phyloP scores from a whole-genome alignment of 2,329 filamentous ascomycete genomes.

The Pleochaeta shiraiana region DNA sequence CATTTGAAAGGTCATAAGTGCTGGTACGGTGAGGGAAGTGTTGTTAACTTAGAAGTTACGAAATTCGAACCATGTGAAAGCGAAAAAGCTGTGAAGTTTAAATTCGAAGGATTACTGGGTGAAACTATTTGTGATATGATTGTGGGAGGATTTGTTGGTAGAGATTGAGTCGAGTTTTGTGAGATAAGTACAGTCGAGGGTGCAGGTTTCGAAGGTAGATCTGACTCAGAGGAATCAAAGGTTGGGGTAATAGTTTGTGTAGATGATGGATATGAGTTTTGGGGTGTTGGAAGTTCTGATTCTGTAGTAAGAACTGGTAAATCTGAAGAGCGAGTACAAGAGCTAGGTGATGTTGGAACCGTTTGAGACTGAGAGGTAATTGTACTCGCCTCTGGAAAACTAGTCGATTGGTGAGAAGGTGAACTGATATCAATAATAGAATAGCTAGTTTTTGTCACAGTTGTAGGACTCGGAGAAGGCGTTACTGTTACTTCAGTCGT shows the following conservation, averaged over 20 bases:
- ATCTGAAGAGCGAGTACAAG: conserved; percentile 3
- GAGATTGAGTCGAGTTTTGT: background rate
- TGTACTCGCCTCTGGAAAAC: conserved; percentile 8
- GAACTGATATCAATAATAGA: conserved; percentile 15
- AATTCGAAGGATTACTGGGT: too few relatives aligned
- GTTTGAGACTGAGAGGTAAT: background rate
- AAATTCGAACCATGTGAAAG: too few relatives aligned
- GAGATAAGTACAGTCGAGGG: too few relatives aligned
- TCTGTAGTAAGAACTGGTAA: too few relatives aligned
- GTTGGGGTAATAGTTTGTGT: background rate
- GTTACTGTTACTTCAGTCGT: conserved; percentile 14
- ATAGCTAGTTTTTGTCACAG: conserved; percentile 12
- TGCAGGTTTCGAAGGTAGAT: too few relatives aligned
- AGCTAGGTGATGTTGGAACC: background rate
- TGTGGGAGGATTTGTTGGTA: background rate
- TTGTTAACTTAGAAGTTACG: too few relatives aligned
- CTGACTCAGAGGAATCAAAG: too few relatives aligned
- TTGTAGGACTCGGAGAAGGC: conserved; percentile 7
- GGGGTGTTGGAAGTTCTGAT: too few relatives aligned
- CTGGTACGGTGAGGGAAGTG: too few relatives aligned
- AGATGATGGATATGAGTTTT: too few relatives aligned
- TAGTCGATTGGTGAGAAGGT: conserved; percentile 6
- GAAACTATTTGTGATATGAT: background rate
- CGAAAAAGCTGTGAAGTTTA: too few relatives aligned
- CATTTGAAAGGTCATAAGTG: too few relatives aligned